phyloP scores from a whole-genome alignment of 768 basidiomycete genomes.

The Hygrocybe coccinea region DNA sequence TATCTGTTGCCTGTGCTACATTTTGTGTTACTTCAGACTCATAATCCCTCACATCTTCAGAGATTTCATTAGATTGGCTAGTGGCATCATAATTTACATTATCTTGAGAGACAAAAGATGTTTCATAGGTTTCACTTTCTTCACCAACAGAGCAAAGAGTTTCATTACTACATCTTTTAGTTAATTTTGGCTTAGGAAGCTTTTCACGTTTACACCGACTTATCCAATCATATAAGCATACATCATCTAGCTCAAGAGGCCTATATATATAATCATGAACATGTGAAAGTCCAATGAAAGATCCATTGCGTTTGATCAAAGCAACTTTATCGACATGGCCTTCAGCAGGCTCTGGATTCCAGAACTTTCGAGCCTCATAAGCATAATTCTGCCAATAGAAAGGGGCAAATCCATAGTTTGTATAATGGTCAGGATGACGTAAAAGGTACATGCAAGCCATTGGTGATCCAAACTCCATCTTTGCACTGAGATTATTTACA shows the following conservation, averaged over 20 bases:
- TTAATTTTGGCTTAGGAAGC: constrained; percentile 2
- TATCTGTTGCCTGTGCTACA: neutral
- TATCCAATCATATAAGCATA: constrained; percentile 30
- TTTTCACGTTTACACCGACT: constrained; percentile 11
- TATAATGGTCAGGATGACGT: constrained; percentile 30
- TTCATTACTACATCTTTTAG: neutral
- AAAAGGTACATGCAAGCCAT: constrained; percentile 24
- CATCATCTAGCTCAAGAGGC: constrained; percentile 16
- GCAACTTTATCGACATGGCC: constrained; percentile 16
- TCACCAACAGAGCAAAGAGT: neutral
- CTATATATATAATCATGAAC: constrained; percentile 27
- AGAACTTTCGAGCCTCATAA: constrained; percentile 10
- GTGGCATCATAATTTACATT: no score
- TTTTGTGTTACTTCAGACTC: neutral
- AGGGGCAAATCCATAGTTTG: constrained; percentile 24
- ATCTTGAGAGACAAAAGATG: constrained; percentile 8
- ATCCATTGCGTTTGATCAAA: constrained; percentile 15
- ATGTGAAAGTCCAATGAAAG: constrained; percentile 16
- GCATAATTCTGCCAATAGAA: constrained; percentile 15
- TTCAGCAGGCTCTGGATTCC: constrained; percentile 9
- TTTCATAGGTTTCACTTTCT: constrained; percentile 15
- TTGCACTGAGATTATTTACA: constrained; percentile 26
- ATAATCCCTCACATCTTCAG: neutral
- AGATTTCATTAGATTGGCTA: no score
- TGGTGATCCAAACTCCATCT: constrained; percentile 29